Base-by-base conservation (phyloP, 2,329 filamentous ascomycete species). In the Triangularia verruculosa region DNA sequence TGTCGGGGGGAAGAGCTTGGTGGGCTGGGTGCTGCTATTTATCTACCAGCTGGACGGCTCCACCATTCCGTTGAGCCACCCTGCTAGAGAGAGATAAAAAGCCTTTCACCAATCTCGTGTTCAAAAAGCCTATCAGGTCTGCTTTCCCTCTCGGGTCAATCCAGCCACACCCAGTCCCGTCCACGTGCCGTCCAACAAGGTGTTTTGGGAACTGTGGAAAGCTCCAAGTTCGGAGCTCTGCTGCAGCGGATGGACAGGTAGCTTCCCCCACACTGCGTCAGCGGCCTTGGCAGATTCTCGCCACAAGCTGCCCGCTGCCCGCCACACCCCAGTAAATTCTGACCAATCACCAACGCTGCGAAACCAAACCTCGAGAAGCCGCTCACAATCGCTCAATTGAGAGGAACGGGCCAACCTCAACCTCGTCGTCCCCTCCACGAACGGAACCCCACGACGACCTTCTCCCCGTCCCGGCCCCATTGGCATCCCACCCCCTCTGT, bases 401-500 rank as follows among this genome's bases (percentile, higher is more conserved):
- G 34, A n/a, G 22, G 12, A 60, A 25, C 25, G 32, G 20, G 43
- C 61, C 63, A 64, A 63, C 65, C 61, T 65, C 64, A 59, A 15
- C 4, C 27, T 63, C 57, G 52, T 28, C 59, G n/a, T 17, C 27
- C 11, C 34, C 34, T 22, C 32, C 27, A 34, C 11, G 32, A 34
- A 39, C 32, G 57, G 20, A 25, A 51, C 62, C 62, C 64, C 58
- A 64, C 62, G 54, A 64, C 60, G 28, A 62, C 62, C 13, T n/a
- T 64, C 61, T 61, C 52, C 64, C 57, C 57, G 59, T 61, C 62
- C 63, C 66, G 61, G 71, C 69, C n/a, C 73, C 70, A 74, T 73
- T 73, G 72, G 72, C 72, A 71, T 69, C 67, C 63, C 65, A 66
- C 66, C 62, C 67, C 70, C 70, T 70, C 57, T 59, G 57, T 59